phyloP scores from a whole-genome alignment of 208 protist species.

The Wallacemonas sp. region DNA sequence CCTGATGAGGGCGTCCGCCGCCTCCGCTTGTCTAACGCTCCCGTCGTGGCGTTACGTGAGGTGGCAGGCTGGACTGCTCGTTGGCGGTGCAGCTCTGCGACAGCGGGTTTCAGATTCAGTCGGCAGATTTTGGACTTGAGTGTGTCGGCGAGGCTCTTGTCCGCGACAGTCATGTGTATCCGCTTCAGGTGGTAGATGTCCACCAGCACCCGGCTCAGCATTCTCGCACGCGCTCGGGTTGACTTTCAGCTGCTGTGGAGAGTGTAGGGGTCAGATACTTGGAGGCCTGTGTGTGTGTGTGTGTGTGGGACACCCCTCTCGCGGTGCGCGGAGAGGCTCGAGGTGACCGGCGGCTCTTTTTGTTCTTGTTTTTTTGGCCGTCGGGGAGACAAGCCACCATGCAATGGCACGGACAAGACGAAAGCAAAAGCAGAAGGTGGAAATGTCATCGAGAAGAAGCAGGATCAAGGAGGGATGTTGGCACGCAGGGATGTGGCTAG shows the following conservation, averaged over 20 bases:
- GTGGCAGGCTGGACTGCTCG: conserved; percentile 3
- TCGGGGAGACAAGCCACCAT: too few relatives aligned
- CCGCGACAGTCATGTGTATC: conserved; percentile 62
- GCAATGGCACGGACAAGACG: too few relatives aligned
- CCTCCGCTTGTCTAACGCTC: too few relatives aligned
- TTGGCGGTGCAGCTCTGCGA: conserved; percentile 27
- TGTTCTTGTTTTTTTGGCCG: background rate
- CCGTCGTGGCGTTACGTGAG: background rate
- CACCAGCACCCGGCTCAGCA: conserved; percentile 62
- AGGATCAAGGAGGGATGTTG: too few relatives aligned
- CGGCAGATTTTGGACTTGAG: conserved; percentile 70
- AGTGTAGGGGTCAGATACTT: background rate
- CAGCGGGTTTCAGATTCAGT: conserved; percentile 60
- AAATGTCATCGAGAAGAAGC: too few relatives aligned
- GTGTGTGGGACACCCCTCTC: too few relatives aligned
- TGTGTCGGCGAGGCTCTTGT: conserved; percentile 53
- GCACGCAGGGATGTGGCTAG: too few relatives aligned
- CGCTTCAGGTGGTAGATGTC: conserved; percentile 74
- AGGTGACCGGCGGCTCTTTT: too few relatives aligned
- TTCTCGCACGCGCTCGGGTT: too few relatives aligned
- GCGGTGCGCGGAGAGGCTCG: too few relatives aligned
- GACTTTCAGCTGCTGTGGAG: too few relatives aligned
- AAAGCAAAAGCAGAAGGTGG: too few relatives aligned
- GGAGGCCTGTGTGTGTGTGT: background rate
- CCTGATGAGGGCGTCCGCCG: background rate